A percentile compares a stretch with the other conserved stretches of the same genome.
These are phyloP conservation scores for Hsuehochloa calcarea DNA, from an alignment of 176 grass and related monocot genomes.

Conservation along the genomic window DNA sequence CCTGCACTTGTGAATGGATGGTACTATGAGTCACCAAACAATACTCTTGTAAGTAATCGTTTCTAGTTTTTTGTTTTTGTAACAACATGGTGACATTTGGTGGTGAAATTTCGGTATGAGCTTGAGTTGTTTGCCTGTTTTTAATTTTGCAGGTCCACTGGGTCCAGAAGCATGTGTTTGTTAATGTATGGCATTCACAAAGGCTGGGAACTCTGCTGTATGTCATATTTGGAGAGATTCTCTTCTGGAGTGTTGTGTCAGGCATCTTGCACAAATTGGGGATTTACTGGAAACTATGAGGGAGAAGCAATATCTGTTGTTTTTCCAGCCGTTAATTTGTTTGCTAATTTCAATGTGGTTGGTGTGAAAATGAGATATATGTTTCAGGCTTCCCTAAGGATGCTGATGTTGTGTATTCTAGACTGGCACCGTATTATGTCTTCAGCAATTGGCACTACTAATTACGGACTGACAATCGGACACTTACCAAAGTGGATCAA, in stretches of 20 bases:
- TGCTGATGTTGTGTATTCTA: not conserved
- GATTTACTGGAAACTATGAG: constrained; percentile 66
- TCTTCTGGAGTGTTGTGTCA: constrained; percentile 60
- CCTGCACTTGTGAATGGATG: constrained; percentile 65
- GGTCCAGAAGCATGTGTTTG: constrained; percentile 66
- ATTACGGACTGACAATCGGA: no score
- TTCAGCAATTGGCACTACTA: no score
- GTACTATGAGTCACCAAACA: constrained; percentile 55
- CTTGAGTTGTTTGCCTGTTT: not conserved
- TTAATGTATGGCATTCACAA: constrained; percentile 70
- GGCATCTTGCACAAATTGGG: constrained; percentile 57
- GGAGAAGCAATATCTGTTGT: not conserved
- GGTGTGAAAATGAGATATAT: not conserved
- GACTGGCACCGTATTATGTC: not conserved
- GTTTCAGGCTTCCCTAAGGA: not conserved
- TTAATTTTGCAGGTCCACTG: constrained; percentile 49
- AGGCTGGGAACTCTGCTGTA: constrained; percentile 58
- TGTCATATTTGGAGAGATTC: constrained; percentile 71
- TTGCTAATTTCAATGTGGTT: not conserved
- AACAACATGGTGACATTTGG: not conserved
- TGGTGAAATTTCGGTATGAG: not conserved
- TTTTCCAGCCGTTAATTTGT: not conserved
- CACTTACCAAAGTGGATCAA: no score
- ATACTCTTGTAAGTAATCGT: constrained; percentile 45
- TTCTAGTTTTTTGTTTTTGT: not conserved